Conservation (phyloP, 177 flowering plant genomes). For the Telopea speciosissima region DNA sequence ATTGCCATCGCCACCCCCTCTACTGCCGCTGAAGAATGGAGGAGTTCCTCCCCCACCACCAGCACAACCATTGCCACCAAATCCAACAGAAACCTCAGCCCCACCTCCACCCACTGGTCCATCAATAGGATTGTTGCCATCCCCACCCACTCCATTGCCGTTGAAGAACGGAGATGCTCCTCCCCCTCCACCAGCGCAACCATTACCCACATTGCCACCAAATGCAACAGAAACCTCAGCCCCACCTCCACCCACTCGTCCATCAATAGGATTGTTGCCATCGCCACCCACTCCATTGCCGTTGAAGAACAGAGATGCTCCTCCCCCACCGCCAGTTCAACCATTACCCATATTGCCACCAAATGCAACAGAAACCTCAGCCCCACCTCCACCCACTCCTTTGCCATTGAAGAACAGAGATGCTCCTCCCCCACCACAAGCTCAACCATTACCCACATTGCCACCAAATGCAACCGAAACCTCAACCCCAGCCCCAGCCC, state of each 20-base stretch:
- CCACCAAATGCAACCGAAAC: conserved; percentile 11
- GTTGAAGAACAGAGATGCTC: conserved; percentile 25
- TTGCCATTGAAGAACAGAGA: conserved; percentile 22
- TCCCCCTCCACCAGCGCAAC: not conserved
- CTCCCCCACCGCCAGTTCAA: conserved; percentile 50
- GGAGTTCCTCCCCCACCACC: not conserved
- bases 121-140: conserved; percentile 13
- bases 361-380: not conserved
- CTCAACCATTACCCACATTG: conserved; percentile 11
- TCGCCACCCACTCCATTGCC: conserved; percentile 30
- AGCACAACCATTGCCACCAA: too few species aligned
- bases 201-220: conserved; percentile 15
- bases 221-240: conserved; percentile 1
- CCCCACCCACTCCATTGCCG: not conserved
- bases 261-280: conserved; percentile 12
- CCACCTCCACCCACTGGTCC: conserved; percentile 8
- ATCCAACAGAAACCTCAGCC: not conserved
- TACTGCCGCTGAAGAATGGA: not conserved
- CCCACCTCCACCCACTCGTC: not conserved
- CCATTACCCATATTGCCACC: conserved; percentile 16
- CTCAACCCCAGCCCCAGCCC: conserved; percentile 10
- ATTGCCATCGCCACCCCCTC: conserved; percentile 5
- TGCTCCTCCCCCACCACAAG: conserved; percentile 36
- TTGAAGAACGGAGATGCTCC: too few species aligned
- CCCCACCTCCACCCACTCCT: conserved; percentile 25